Evolutionary conservation across 176 grass and related monocot genomes (phyloP).

Genomic region (Panicum miliaceum): DNA sequence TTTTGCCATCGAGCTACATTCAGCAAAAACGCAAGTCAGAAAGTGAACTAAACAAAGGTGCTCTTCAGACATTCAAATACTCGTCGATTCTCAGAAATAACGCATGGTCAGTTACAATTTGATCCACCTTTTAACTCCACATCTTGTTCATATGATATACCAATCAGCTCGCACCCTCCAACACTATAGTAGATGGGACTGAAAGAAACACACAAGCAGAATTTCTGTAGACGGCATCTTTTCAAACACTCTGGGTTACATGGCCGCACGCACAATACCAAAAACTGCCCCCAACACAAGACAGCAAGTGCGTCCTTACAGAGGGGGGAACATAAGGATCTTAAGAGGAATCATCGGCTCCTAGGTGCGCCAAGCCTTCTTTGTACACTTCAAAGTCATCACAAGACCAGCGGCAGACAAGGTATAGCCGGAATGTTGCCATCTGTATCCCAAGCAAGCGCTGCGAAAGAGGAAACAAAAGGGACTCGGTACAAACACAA

Average conservation of each 20-base stretch:
- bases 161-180: slow-evolving; percentile 15
- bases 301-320: slow-evolving; percentile 9
- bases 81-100: background rate
- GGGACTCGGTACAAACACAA: slow-evolving; percentile 7
- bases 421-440: slow-evolving; percentile 84
- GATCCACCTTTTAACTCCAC: background rate
- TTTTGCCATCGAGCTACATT: no score
- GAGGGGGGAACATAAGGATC: background rate
- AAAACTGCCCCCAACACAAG: slow-evolving; percentile 35
- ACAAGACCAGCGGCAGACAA: slow-evolving; percentile 71
- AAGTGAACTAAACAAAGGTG: background rate
- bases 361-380: slow-evolving; percentile 61
- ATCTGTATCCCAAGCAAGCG: slow-evolving; percentile 72
- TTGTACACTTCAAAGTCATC: slow-evolving; percentile 87
- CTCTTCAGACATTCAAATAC: background rate
- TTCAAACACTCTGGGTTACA: slow-evolving; percentile 11
- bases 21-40: background rate
- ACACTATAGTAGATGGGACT: background rate
- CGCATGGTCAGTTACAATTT: background rate
- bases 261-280: background rate
- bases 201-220: background rate
- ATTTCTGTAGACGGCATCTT: background rate
- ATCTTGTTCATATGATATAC: background rate
- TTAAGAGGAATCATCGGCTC: slow-evolving; percentile 62
- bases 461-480: slow-evolving; percentile 41